Evolutionary conservation across 129 eudicot genomes (phyloP).

Genomic region (Heracleum sosnowskyi): DNA sequence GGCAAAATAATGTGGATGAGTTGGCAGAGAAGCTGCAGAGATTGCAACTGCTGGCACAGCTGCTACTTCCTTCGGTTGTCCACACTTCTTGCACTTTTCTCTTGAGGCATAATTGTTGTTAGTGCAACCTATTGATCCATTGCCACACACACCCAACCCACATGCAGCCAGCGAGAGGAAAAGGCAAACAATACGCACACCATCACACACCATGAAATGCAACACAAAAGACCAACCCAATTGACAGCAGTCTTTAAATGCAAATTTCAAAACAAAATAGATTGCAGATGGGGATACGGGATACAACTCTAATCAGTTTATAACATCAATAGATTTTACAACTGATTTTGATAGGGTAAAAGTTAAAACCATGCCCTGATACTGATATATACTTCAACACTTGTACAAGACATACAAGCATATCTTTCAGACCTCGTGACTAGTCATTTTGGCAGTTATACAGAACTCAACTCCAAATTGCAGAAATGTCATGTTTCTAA

Average conservation of each 20-base stretch:
- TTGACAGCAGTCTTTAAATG: slow-evolving; percentile 21
- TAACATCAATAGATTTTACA: not conserved
- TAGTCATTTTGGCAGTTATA: not conserved
- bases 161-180: slow-evolving; percentile 58
- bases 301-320: slow-evolving; percentile 5
- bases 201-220: slow-evolving; percentile 57
- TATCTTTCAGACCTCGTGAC: not conserved
- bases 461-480: not conserved
- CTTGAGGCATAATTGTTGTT: slow-evolving; percentile 99
- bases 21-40: slow-evolving; percentile 78
- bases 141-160: slow-evolving; percentile 85
- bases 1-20: slow-evolving; percentile 81
- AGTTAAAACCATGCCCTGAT: not conserved
- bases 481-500: not conserved
- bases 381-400: not conserved
- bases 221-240: slow-evolving; percentile 59
- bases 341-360: not conserved
- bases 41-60: slow-evolving; percentile 93
- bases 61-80: slow-evolving; percentile 90
- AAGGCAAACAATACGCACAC: slow-evolving; percentile 75
- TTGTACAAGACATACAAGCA: not conserved
- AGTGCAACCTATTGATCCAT: slow-evolving; percentile 97
- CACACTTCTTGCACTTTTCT: slow-evolving; percentile 99
- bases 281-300: slow-evolving; percentile 4
- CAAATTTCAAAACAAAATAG: slow-evolving; percentile 2